These are phyloP conservation scores for Cinchona pubescens DNA, from an alignment of 257 asterid species.

Conservation along the genomic window DNA sequence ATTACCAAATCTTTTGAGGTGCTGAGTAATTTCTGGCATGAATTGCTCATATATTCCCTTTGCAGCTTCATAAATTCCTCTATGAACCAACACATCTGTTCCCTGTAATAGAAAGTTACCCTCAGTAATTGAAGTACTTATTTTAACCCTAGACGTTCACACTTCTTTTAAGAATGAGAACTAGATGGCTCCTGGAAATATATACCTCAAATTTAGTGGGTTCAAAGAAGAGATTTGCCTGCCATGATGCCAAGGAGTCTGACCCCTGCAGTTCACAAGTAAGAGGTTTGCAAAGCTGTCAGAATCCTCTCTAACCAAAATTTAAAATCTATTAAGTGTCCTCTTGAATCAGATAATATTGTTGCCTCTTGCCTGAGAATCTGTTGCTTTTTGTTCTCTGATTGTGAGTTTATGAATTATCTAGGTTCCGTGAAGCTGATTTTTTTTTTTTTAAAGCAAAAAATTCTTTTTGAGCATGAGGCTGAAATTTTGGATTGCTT, in stretches of 20 bases:
- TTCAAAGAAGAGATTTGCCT: conserved; percentile 84
- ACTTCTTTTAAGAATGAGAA: not conserved
- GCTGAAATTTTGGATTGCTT: too few relatives aligned
- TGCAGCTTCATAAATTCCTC: conserved; percentile 96
- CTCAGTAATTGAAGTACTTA: not conserved
- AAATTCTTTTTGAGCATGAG: too few relatives aligned
- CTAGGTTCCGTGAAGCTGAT: too few relatives aligned
- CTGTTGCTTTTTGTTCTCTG: too few relatives aligned
- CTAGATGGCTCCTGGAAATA: not conserved
- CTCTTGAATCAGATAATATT: not conserved
- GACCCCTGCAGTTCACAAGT: conserved; percentile 58
- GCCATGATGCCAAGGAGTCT: conserved; percentile 87
- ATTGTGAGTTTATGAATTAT: not conserved
- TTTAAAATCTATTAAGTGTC: not conserved
- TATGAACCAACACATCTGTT: conserved; percentile 66
- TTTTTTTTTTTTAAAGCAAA: too few relatives aligned
- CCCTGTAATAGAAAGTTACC: conserved; percentile 38
- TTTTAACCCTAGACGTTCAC: not conserved
- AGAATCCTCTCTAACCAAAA: not conserved
- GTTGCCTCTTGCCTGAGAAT: not conserved
- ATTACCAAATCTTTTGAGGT: conserved; percentile 50
- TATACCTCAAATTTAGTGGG: conserved; percentile 79
- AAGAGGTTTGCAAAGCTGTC: conserved; percentile 12
- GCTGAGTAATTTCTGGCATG: conserved; percentile 71
- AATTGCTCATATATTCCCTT: conserved; percentile 81